These are phyloP conservation scores for Eucalyptus pauciflora DNA, from an alignment of 345 rosid genomes.

Conservation along the genomic window DNA sequence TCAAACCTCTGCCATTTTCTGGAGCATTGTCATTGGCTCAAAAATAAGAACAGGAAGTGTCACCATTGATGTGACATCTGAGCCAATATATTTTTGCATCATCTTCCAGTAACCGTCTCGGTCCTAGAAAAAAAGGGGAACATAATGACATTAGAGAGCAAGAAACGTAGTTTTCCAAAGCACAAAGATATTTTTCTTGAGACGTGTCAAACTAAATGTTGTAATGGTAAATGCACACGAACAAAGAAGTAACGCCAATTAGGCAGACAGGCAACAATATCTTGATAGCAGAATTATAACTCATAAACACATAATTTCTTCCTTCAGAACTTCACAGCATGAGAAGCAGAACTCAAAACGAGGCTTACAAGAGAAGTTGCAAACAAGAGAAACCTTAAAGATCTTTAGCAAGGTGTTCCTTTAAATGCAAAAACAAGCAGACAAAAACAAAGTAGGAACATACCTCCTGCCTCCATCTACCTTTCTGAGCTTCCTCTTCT, in stretches of 20 bases:
- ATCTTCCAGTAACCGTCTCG: conserved; percentile 88
- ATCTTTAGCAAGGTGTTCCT: background rate
- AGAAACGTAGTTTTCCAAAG: background rate
- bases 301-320: background rate
- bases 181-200: background rate
- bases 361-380: background rate
- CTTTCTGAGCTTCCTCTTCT: conserved; percentile 84
- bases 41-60: conserved; percentile 89
- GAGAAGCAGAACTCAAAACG: background rate
- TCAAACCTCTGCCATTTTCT: conserved; percentile 90
- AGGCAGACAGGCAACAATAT: background rate
- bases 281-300: background rate
- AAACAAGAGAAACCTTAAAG: background rate
- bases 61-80: conserved; percentile 90
- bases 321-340: background rate
- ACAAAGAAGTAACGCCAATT: background rate
- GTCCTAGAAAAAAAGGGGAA: conserved; percentile 26
- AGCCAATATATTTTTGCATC: conserved; percentile 88
- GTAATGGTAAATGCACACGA: background rate
- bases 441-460: background rate
- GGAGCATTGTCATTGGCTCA: conserved; percentile 95
- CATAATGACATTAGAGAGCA: background rate
- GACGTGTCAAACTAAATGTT: background rate
- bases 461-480: conserved; percentile 93
- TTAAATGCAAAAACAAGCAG: background rate